phyloP scores from a whole-genome alignment of 345 rosid species.

The Eucalyptus erythrocorys region DNA sequence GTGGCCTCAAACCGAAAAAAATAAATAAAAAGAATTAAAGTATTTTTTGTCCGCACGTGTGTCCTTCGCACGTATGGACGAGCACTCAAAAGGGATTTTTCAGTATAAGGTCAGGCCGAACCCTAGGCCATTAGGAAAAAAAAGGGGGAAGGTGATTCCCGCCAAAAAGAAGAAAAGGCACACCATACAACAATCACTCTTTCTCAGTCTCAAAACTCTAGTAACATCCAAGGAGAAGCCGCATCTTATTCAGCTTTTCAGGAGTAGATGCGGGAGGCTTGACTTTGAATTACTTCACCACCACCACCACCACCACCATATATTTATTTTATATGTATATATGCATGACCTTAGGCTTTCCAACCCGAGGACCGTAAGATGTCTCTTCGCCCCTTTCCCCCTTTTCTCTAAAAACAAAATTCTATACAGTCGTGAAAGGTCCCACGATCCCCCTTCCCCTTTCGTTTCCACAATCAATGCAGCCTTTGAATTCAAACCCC shows the following conservation, averaged over 20 bases:
- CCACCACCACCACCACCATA: not conserved
- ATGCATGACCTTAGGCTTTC: not conserved
- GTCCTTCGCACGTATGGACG: conserved; percentile 12
- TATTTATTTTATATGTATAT: not conserved
- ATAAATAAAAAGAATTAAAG: not conserved
- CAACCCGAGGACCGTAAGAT: not conserved
- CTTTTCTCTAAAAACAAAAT: not conserved
- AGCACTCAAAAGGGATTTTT: not conserved
- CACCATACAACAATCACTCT: conserved; percentile 3
- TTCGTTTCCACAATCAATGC: conserved; percentile 23
- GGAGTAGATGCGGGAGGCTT: not conserved
- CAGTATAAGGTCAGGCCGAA: not conserved
- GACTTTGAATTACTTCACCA: not conserved
- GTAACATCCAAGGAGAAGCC: not conserved
- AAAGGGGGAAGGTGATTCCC: conserved; percentile 15
- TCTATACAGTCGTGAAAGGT: not conserved
- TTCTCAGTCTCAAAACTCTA: not conserved
- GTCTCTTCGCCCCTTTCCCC: not conserved
- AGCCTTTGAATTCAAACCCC: conserved; percentile 26
- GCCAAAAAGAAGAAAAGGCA: conserved; percentile 24
- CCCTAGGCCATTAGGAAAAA: conserved; percentile 9
- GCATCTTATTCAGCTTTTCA: not conserved
- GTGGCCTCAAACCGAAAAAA: not conserved
- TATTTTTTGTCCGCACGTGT: conserved; percentile 12
- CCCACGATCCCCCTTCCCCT: conserved; percentile 18